Evolutionary conservation across 2,329 filamentous ascomycete genomes (phyloP), one percentile per base, ranked within the genome.

Genomic region (Passalora sequoiae): DNA sequence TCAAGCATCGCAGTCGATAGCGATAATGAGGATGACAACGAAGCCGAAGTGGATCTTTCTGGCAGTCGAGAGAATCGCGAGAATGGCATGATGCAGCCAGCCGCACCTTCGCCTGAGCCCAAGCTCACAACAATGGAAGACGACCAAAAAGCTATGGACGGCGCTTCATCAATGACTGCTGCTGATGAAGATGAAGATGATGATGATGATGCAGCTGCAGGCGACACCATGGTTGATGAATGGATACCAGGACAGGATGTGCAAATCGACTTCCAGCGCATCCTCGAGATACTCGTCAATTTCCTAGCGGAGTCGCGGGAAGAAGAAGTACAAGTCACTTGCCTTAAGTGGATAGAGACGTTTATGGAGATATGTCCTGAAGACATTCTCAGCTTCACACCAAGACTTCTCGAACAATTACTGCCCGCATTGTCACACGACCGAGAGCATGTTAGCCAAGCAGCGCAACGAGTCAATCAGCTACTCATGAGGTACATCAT

Each of bases 171-270:
- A 10, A 72, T 74, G 16, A 68, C 67, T 13, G 71, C 70, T 21
- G 71, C 72, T n/a, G 72, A 73, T 31, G 33, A 36, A 8, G 78
- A 80, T 4, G 74, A 76, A 2, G 56, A 60, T 9, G 33, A 36
- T 12, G 78, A 80, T 4, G 74, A 76, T 2, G 56, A 60, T 9
- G 49, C 50, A 12, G 51, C 54, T 13, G 54, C 47, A 12, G 55
- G 28, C 9, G 37, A 37, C 12, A 27, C 32, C 15, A 81, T 78
- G 32, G 89, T 95, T 56, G 89, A 89, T 47, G 92, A 97, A 61
- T 98, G 91, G 89, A 83, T 97, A 33, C 94, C 94, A 0, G 92
- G 94, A 1, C 92, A 98, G 66, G 92, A 98, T 64, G 89, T 96
- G 6, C 84, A 94, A 46, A 86, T 98, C 49, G 91, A 97, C 65